phyloP scores from a whole-genome alignment of 225 moss, liverwort and hornwort genomes.

The Anthoceros angustus region DNA sequence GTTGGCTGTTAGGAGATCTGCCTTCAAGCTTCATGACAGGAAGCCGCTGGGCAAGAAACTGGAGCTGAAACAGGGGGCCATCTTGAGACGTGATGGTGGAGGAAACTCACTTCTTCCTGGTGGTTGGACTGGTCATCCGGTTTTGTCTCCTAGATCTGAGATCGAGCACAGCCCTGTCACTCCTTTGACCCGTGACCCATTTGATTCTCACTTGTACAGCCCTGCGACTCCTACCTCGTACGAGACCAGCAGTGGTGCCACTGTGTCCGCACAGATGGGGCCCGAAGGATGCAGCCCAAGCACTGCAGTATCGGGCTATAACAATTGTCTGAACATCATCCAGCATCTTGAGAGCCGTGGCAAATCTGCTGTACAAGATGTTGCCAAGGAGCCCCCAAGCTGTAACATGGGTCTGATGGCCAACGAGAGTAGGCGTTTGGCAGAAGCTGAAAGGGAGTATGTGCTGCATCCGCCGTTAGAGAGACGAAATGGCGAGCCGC shows the following conservation, averaged over 20 bases:
- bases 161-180: conserved; percentile 43
- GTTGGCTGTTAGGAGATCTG: conserved; percentile 37
- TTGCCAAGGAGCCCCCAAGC: background rate
- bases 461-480: conserved; percentile 1
- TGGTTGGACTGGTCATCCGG: conserved; percentile 27
- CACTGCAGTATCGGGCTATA: background rate
- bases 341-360: background rate
- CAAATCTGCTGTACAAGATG: background rate
- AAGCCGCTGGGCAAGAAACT: conserved; percentile 46
- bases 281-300: conserved; percentile 7
- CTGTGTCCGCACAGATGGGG: background rate
- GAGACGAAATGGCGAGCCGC: background rate
- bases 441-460: conserved; percentile 1
- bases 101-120: conserved; percentile 8
- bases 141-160: conserved; percentile 41
- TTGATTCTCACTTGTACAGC: conserved; percentile 28
- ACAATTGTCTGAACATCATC: background rate
- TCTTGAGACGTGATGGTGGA: conserved; percentile 31
- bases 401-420: background rate
- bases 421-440: background rate
- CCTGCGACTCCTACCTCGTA: conserved; percentile 39
- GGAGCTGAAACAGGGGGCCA: conserved; percentile 32
- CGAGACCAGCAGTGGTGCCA: conserved; percentile 13
- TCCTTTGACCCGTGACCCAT: conserved; percentile 31
- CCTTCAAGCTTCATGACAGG: conserved; percentile 49